Conservation (phyloP, 495 filamentous ascomycete genomes). For the Talaromyces thailandensis region DNA sequence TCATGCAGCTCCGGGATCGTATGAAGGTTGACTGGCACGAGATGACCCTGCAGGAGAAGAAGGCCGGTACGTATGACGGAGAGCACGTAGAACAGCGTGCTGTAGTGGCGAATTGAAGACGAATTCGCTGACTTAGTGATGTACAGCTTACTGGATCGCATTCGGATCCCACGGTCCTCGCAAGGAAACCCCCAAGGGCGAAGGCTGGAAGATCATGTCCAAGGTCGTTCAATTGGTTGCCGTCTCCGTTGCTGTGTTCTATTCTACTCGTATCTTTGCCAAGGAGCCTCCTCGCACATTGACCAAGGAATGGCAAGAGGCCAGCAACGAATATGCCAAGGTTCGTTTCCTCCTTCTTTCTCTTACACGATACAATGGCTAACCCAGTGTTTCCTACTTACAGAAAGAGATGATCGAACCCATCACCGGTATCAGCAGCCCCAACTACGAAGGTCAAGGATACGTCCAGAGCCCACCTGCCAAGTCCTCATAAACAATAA, state of each 20-base stretch:
- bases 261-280: slow-evolving; percentile 52
- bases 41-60: slow-evolving; percentile 93
- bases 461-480: slow-evolving; percentile 63
- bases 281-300: slow-evolving; percentile 71
- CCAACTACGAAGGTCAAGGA: slow-evolving; percentile 72
- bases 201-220: slow-evolving; percentile 61
- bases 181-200: slow-evolving; percentile 68
- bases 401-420: slow-evolving; percentile 83
- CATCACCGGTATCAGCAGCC: slow-evolving; percentile 74
- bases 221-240: slow-evolving; percentile 58
- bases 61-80: slow-evolving; percentile 69
- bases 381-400: slow-evolving; percentile 12
- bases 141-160: slow-evolving; percentile 91
- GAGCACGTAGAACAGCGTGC: not conserved
- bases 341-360: slow-evolving; percentile 35
- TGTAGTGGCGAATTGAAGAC: too few relatives aligned
- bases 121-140: not conserved
- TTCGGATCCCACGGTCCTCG: slow-evolving; percentile 95
- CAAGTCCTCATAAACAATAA: slow-evolving; percentile 3
- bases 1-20: slow-evolving; percentile 94
- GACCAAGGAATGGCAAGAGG: slow-evolving; percentile 92
- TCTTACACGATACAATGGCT: slow-evolving; percentile 6
- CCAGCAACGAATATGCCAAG: slow-evolving; percentile 81
- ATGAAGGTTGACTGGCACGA: slow-evolving; percentile 98
- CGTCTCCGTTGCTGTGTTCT: slow-evolving; percentile 57